Evolutionary conservation across 1,284 basidiomycete genomes (phyloP).

Genomic region (Polyporus tsugae): DNA sequence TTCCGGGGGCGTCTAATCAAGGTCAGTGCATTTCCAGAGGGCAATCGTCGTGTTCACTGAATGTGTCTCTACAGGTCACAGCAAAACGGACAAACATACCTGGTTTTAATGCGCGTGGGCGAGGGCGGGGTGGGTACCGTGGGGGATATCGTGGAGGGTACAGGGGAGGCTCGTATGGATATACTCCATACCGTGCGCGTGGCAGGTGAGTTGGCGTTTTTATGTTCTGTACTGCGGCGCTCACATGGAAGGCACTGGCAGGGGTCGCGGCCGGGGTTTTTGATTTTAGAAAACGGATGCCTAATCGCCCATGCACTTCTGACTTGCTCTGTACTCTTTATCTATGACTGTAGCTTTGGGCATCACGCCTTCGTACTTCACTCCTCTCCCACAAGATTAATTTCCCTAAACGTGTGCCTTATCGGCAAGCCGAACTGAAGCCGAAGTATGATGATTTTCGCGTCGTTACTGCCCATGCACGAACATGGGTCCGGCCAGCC

Average conservation of each 20-base stretch:
- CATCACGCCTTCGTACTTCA: slow-evolving; percentile 31
- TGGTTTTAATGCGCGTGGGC: slow-evolving; percentile 80
- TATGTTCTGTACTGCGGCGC: slow-evolving; percentile 2
- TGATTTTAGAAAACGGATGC: slow-evolving; percentile 47
- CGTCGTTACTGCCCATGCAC: neutral
- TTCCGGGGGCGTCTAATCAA: slow-evolving; percentile 95
- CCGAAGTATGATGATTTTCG: neutral
- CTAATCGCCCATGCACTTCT: slow-evolving; percentile 6
- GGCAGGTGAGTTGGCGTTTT: slow-evolving; percentile 69
- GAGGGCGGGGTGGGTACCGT: slow-evolving; percentile 65
- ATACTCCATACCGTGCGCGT: slow-evolving; percentile 81
- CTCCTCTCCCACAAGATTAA: neutral
- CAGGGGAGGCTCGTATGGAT: slow-evolving; percentile 64
- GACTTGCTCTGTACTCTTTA: slow-evolving; percentile 34
- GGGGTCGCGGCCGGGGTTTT: slow-evolving; percentile 76
- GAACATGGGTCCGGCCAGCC: neutral
- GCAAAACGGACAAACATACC: slow-evolving; percentile 94
- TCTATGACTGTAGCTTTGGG: slow-evolving; percentile 37
- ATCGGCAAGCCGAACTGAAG: neutral
- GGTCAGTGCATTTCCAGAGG: slow-evolving; percentile 50
- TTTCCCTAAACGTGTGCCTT: neutral
- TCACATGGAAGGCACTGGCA: slow-evolving; percentile 39
- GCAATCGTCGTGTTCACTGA: neutral
- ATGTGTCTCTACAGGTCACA: slow-evolving; percentile 69
- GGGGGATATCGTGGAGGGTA: slow-evolving; percentile 78